phyloP scores from a whole-genome alignment of 768 basidiomycete genomes.

The Leccinellum rugosiceps region DNA sequence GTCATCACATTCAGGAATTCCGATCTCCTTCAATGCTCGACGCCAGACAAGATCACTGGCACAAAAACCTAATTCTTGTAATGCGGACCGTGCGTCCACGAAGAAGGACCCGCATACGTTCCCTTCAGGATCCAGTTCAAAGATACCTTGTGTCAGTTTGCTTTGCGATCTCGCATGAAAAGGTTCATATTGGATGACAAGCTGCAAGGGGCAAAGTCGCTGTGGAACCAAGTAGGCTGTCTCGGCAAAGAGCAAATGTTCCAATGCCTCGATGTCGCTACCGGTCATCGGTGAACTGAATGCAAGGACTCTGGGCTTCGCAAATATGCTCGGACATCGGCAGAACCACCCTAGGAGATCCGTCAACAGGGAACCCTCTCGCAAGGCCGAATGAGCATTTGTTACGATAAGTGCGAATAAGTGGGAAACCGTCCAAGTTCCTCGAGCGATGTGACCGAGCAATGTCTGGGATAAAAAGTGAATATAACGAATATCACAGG shows the following conservation, averaged over 20 bases:
- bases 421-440: constrained; percentile 41
- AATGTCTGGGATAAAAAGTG: constrained; percentile 33
- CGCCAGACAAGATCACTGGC: constrained; percentile 73
- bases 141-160: constrained; percentile 46
- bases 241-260: constrained; percentile 38
- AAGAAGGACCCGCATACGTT: constrained; percentile 41
- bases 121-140: constrained; percentile 41
- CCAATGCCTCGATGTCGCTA: constrained; percentile 36
- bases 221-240: constrained; percentile 36
- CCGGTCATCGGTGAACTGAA: constrained; percentile 29
- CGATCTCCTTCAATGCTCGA: constrained; percentile 41
- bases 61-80: constrained; percentile 60
- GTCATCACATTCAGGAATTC: constrained; percentile 34
- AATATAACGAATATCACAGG: constrained; percentile 1
- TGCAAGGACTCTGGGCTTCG: constrained; percentile 45
- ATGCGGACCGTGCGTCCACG: constrained; percentile 42
- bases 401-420: constrained; percentile 43
- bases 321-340: constrained; percentile 31
- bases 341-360: constrained; percentile 48
- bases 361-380: constrained; percentile 38
- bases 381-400: constrained; percentile 38
- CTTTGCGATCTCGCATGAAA: constrained; percentile 35
- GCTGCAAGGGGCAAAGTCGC: constrained; percentile 44
- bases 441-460: constrained; percentile 36
- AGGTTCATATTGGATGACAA: constrained; percentile 53